Conservation (phyloP, 371 early-diverging fungal genomes). For the Mucor velutinosus region DNA sequence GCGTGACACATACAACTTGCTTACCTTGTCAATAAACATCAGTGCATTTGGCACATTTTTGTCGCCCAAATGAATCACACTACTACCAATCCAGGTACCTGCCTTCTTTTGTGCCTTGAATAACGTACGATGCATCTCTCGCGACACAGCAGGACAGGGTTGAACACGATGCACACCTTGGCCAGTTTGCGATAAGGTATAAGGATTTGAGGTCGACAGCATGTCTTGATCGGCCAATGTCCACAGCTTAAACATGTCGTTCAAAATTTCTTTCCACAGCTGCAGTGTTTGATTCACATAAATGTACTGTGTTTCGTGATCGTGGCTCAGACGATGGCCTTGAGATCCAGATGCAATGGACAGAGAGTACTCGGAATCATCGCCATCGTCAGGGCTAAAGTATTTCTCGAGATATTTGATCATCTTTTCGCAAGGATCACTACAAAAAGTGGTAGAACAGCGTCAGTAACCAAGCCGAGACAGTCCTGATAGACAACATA, state of each 20-base stretch:
- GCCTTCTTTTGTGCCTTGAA: constrained; percentile 85
- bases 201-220: constrained; percentile 67
- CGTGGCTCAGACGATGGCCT: constrained; percentile 91
- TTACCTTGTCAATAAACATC: constrained; percentile 92
- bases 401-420: constrained; percentile 69
- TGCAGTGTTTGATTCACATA: constrained; percentile 94
- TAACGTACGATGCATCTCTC: constrained; percentile 88
- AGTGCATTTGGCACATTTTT: constrained; percentile 91
- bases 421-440: constrained; percentile 97
- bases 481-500: constrained; percentile 19
- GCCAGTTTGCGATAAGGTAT: constrained; percentile 92
- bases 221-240: constrained; percentile 87
- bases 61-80: constrained; percentile 96
- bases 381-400: constrained; percentile 62
- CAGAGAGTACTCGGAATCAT: constrained; percentile 67
- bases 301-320: constrained; percentile 89
- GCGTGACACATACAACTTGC: background rate
- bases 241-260: constrained; percentile 98
- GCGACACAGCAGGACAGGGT: constrained; percentile 78
- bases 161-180: constrained; percentile 94
- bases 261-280: constrained; percentile 92
- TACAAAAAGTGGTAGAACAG: constrained; percentile 4
- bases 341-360: constrained; percentile 81
- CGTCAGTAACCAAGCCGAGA: background rate
- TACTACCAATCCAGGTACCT: constrained; percentile 93